Base-by-base conservation (phyloP, 2,329 filamentous ascomycete species). In the Cercospora sesami region DNA sequence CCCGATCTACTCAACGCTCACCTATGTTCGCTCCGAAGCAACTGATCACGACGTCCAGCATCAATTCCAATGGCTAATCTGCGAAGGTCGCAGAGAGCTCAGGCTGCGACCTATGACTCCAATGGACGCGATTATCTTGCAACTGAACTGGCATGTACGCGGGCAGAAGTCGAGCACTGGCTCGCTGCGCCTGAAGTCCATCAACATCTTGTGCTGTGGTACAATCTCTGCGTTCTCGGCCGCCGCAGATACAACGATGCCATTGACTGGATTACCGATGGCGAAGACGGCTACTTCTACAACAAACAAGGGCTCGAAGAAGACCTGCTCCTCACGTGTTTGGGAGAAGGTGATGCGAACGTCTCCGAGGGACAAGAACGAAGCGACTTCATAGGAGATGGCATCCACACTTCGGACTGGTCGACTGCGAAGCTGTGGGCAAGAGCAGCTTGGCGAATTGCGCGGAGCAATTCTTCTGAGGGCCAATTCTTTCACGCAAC, bases 51-150 rank as follows among this genome's bases (percentile, higher is more conserved):
- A 26, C 39, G 14, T 12, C 12, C 36, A 21, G 14, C 23, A 48
- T 31, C 28, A 48, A 10, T 18, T 12, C 14, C 23, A 26, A 66
- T 66, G 63, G 58, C 16, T 21, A 23, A 21, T 23, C 69, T 64
- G 21, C 69, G 72, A 16, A 70, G 72, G 12, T 71, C 72, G 1
- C 26, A 31, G n/a, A 39, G 73, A 9, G 31, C 60, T 16, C 65
- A 65, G 7, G 39, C 65, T 7, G 57, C 65, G 6, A 48, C 23
- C 21, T 69, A 74, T 62, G 67, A 71, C 28, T 70, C 70, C 55
- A 75, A 75, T 64, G 73, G 73, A 45, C 68, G 73, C 14, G 72
- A 74, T 12, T 74, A 71, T 53, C 65, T 75, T 1, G 68, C 73
- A 8, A 28, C 57, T 16, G n/a, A 59, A 4, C 42, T 74, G 9